These are phyloP conservation scores for Microbotryum intermedium DNA, from an alignment of 1,284 basidiomycete species.

Conservation along the genomic window DNA sequence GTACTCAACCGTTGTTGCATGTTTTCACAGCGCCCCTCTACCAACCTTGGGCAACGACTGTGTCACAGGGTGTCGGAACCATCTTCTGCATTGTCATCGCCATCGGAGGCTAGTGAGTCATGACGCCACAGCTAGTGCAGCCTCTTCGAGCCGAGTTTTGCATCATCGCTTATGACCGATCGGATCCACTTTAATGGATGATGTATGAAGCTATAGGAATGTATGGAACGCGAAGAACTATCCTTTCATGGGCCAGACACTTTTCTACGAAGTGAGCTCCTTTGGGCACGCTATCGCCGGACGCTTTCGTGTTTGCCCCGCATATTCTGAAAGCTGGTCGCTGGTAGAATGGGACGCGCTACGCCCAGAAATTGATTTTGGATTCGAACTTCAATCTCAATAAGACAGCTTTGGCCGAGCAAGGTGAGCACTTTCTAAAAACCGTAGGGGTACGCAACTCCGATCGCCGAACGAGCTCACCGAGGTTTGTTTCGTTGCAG, in stretches of 20 bases:
- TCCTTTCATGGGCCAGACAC: constrained; percentile 23
- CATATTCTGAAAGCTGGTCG: too few relatives aligned
- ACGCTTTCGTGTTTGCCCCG: too few relatives aligned
- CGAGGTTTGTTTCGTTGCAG: too few relatives aligned
- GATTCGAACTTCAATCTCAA: constrained; percentile 80
- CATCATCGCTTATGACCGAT: neutral
- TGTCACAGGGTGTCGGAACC: constrained; percentile 44
- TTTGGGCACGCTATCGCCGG: too few relatives aligned
- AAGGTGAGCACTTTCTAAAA: constrained; percentile 38
- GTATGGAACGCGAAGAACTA: too few relatives aligned
- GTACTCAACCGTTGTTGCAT: constrained; percentile 43
- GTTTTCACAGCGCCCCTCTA: constrained; percentile 43
- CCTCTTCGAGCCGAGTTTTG: neutral
- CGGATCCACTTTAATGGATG: too few relatives aligned
- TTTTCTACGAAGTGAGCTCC: too few relatives aligned
- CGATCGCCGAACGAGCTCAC: constrained; percentile 39
- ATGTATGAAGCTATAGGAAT: neutral
- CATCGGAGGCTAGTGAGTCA: constrained; percentile 41
- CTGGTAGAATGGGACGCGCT: constrained; percentile 47
- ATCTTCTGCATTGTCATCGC: constrained; percentile 43
- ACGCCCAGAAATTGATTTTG: constrained; percentile 51
- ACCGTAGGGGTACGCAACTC: constrained; percentile 40
- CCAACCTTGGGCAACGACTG: constrained; percentile 31
- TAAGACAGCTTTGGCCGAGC: constrained; percentile 43
- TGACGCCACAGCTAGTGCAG: too few relatives aligned